A percentile compares a stretch with the other conserved stretches of the same genome.
Conservation (phyloP, 768 basidiomycete species). For the Boletus coccyginus region DNA sequence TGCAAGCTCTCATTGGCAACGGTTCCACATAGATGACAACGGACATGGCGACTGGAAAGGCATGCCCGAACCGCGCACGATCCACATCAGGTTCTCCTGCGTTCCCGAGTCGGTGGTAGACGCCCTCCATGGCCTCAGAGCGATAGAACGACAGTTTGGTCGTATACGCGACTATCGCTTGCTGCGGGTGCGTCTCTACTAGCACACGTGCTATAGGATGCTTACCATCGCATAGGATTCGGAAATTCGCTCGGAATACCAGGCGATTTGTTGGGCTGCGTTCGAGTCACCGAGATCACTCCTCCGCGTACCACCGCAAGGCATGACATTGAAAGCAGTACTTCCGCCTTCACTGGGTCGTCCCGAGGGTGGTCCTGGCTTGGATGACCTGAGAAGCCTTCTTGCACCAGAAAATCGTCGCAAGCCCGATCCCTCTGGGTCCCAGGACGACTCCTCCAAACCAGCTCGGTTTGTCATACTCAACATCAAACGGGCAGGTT, state of each 20-base stretch:
- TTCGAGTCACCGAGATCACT: constrained; percentile 46
- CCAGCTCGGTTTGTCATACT: constrained; percentile 12
- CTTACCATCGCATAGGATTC: constrained; percentile 39
- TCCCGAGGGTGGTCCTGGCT: constrained; percentile 33
- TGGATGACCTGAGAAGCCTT: constrained; percentile 31
- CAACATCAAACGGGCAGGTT: constrained; percentile 26
- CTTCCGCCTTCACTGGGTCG: constrained; percentile 22
- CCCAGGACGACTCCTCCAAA: not conserved
- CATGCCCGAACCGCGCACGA: constrained; percentile 21
- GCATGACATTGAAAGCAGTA: constrained; percentile 30
- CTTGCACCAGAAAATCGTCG: constrained; percentile 18
- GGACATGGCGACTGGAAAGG: constrained; percentile 18
- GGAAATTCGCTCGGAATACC: constrained; percentile 44
- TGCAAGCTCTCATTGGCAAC: constrained; percentile 3
- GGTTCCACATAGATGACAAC: constrained; percentile 24
- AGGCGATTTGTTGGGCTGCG: constrained; percentile 39
- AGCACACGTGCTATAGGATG: not conserved
- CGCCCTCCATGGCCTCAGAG: constrained; percentile 49
- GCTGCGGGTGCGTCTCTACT: constrained; percentile 35
- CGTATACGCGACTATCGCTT: constrained; percentile 43
- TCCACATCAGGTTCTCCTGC: constrained; percentile 41
- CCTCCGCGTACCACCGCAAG: constrained; percentile 32
- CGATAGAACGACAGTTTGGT: constrained; percentile 55
- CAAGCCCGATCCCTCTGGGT: not conserved
- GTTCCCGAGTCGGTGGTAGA: constrained; percentile 47